phyloP scores from a whole-genome alignment of 495 filamentous ascomycete genomes.

The Neurospora sp. region DNA sequence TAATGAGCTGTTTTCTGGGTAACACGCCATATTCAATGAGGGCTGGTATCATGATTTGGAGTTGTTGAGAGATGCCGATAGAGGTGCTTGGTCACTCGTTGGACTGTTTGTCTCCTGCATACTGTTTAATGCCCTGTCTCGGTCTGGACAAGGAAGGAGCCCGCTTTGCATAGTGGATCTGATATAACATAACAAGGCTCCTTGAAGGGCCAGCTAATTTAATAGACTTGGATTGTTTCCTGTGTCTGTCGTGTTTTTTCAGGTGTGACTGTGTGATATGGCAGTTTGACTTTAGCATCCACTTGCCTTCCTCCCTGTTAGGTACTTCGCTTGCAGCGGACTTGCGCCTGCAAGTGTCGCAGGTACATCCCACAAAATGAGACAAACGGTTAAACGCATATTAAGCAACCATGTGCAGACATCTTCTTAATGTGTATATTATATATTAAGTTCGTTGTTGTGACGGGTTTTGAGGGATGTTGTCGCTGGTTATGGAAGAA shows the following conservation, averaged over 20 bases:
- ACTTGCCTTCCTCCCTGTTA: not conserved
- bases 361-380: no score
- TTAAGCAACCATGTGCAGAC: no score
- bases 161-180: not conserved
- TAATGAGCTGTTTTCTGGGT: conserved; percentile 2
- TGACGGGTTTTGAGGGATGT: no score
- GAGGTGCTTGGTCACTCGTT: conserved; percentile 1
- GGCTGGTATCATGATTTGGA: conserved; percentile 1
- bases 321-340: no score
- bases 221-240: not conserved
- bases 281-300: not conserved
- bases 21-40: not conserved
- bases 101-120: not conserved
- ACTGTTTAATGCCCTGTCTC: not conserved
- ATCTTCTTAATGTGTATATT: no score
- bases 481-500: no score
- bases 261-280: not conserved
- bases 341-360: no score
- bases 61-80: conserved; percentile 8
- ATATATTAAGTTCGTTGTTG: no score
- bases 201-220: not conserved
- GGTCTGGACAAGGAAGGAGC: conserved; percentile 1
- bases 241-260: not conserved
- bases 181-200: not conserved
- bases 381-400: no score